These are phyloP conservation scores for Nakazawaea populi DNA, from an alignment of 805 yeast genomes.

Conservation along the genomic window DNA sequence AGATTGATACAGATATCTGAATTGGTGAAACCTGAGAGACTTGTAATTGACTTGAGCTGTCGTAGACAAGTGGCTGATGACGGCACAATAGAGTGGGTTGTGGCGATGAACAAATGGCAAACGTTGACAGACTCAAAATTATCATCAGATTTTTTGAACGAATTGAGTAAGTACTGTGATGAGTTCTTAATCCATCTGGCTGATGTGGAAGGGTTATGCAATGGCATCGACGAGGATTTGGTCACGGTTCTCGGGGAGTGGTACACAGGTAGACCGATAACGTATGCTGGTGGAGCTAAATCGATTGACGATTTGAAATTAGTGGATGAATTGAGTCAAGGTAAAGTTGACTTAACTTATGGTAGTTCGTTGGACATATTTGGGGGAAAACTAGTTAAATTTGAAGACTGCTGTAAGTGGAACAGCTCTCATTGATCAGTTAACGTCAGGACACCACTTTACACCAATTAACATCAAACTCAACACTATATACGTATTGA, in stretches of 20 bases:
- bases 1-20: constrained; percentile 46
- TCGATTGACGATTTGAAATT: constrained; percentile 58
- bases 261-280: constrained; percentile 67
- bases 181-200: constrained; percentile 97
- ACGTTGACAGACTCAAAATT: constrained; percentile 67
- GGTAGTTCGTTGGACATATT: constrained; percentile 94
- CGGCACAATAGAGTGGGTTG: constrained; percentile 58
- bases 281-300: constrained; percentile 97
- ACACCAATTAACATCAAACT: too few species aligned
- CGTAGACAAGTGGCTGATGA: constrained; percentile 34
- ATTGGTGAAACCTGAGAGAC: constrained; percentile 54
- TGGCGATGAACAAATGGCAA: constrained; percentile 99
- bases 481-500: too few species aligned
- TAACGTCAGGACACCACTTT: too few species aligned
- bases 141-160: constrained; percentile 42
- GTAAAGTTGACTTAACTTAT: constrained; percentile 85
- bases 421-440: constrained; percentile 36
- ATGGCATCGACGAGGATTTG: constrained; percentile 81
- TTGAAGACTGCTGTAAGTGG: constrained; percentile 74
- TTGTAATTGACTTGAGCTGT: constrained; percentile 92
- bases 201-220: constrained; percentile 94
- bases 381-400: constrained; percentile 81
- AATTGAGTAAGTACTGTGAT: constrained; percentile 60
- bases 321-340: constrained; percentile 64
- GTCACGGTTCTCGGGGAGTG: constrained; percentile 73